A percentile compares a stretch with the other conserved stretches of the same genome.
phyloP scores from a whole-genome alignment of 257 asterid genomes.

The Knoxia roxburghii region DNA sequence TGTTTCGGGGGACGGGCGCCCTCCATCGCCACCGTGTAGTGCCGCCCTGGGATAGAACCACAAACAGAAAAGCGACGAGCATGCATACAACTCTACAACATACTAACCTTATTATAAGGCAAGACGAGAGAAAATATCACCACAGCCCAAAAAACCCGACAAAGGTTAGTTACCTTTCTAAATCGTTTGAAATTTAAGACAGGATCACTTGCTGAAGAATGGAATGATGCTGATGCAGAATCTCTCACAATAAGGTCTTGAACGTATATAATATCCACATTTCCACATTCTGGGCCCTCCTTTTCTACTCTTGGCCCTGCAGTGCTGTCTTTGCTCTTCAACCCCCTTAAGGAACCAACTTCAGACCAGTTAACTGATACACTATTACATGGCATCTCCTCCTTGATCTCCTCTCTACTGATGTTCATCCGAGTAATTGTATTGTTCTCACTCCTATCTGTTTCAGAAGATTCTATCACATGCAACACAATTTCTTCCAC shows the following conservation, averaged over 20 bases:
- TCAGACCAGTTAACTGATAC: slow-evolving; percentile 20
- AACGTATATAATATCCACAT: slow-evolving; percentile 66
- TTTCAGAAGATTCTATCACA: slow-evolving; percentile 33
- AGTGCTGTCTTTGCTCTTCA: slow-evolving; percentile 30
- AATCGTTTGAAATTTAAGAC: slow-evolving; percentile 69
- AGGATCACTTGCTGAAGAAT: slow-evolving; percentile 26
- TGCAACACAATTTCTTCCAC: slow-evolving; percentile 25
- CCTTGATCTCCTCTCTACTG: slow-evolving; percentile 28
- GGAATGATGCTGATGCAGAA: slow-evolving; percentile 27
- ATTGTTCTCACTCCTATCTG: slow-evolving; percentile 29
- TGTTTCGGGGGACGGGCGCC: too few relatives aligned
- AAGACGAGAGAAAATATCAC: too few relatives aligned
- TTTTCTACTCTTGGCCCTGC: slow-evolving; percentile 31
- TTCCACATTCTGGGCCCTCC: slow-evolving; percentile 44
- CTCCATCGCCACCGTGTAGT: too few relatives aligned
- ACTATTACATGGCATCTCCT: slow-evolving; percentile 30
- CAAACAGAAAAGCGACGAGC: background rate
- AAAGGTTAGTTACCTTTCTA: slow-evolving; percentile 56
- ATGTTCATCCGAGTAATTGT: slow-evolving; percentile 15
- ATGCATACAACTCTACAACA: background rate
- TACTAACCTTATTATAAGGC: too few relatives aligned
- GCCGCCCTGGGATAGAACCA: too few relatives aligned
- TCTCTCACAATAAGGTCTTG: slow-evolving; percentile 71
- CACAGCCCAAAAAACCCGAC: background rate
- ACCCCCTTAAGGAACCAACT: slow-evolving; percentile 18